These are phyloP conservation scores for Corylus americana DNA, from an alignment of 306 rosid genomes.

Conservation along the genomic window DNA sequence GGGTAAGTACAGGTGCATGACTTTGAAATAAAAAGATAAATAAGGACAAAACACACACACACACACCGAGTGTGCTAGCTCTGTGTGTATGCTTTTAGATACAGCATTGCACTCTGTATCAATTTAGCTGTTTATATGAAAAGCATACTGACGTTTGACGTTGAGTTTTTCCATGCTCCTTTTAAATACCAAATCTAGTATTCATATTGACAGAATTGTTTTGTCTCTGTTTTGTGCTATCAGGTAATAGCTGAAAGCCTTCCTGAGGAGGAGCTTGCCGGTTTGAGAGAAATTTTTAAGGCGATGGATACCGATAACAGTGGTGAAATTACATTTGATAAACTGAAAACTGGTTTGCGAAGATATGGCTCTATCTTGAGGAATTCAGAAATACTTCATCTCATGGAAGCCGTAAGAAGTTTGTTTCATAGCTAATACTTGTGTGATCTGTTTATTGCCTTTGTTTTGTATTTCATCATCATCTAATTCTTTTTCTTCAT, in stretches of 20 bases:
- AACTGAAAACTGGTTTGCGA: constrained; percentile 91
- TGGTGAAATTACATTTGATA: constrained; percentile 94
- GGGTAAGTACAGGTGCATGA: constrained; percentile 57
- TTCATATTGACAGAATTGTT: constrained; percentile 4
- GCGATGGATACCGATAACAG: constrained; percentile 95
- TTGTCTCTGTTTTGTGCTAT: constrained; percentile 8
- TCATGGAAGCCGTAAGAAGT: constrained; percentile 83
- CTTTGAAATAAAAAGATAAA: background rate
- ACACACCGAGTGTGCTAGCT: background rate
- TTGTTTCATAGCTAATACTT: constrained; percentile 12
- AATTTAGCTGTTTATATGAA: background rate
- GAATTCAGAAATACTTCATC: constrained; percentile 89
- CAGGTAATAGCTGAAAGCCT: constrained; percentile 98
- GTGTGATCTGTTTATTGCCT: background rate
- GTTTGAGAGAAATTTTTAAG: constrained; percentile 84
- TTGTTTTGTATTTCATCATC: background rate
- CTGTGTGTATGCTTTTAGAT: background rate
- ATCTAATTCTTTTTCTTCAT: background rate
- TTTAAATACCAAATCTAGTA: constrained; percentile 6
- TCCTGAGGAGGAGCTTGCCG: constrained; percentile 96
- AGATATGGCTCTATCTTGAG: constrained; percentile 92
- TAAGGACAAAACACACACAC: background rate
- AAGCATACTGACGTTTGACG: background rate
- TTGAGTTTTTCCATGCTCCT: constrained; percentile 19
- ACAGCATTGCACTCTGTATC: background rate